Base-by-base conservation (phyloP, 139 green algal species). In the Chlamydomonas sp. region DNA sequence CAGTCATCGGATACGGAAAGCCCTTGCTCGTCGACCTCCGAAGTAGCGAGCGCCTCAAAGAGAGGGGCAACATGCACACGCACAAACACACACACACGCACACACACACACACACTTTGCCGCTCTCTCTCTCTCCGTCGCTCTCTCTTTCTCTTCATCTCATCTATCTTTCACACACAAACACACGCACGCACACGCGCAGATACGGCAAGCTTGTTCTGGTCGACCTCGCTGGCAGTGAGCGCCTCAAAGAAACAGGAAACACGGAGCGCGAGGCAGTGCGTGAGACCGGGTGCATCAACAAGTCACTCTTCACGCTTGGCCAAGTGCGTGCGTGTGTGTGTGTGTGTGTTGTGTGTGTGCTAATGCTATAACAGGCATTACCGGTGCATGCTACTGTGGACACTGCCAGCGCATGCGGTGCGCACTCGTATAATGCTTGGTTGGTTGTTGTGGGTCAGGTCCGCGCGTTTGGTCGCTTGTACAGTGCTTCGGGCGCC, bases 161-260 rank as follows among this genome's bases (percentile, higher is more conserved):
- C n/a, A 54, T 16, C 13, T 54, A 54, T 13, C 16, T 54, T 54
- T 54, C 16, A 54, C 16, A 26, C 43, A 13, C 43, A 13, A 13
- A 13, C 43, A 13, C 43, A 54, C 43, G 16, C 43, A 54, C 43
- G 16, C 43, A 54, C 58, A n/a, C 13, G 13, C 35, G 49, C 69
- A 85, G 84, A 71, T 81, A 77, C 60, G 86, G 87, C 30, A 85
- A 84, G 73, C 67, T 90, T 29, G 69, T 71, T 4, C 67, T 90
- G 26, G 85, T 90, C 39, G 85, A 90, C 70, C 66, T 90, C 47
- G 85, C 85, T 13, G 85, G 85, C n/a, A 88, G 81, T 63, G 85
- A 90, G 70, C 67, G 83, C 48, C 69, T 90, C 26, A 84, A 84
- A 70, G 68, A 84, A 5, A 90, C 83, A 16, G 80, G 82, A 43